Percentiles rank a stretch among this genome's conserved stretches.
phyloP scores from a whole-genome alignment of 768 basidiomycete species.

The Boletus sensibilis region DNA sequence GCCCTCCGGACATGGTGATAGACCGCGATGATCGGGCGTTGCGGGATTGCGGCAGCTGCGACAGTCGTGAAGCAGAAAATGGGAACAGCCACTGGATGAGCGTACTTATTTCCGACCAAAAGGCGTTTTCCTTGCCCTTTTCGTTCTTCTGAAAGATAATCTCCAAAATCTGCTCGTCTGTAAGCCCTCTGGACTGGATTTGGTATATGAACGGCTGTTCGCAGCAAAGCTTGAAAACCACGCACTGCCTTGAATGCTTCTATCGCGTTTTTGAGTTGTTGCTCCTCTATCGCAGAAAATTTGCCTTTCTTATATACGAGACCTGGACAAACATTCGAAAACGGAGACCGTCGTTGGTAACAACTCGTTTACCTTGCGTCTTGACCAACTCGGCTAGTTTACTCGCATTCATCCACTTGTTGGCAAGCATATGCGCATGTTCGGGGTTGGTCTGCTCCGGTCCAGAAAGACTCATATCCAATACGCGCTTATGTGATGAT shows the following conservation, averaged over 20 bases:
- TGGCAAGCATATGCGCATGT: slow-evolving; percentile 69
- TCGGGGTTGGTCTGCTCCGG: slow-evolving; percentile 46
- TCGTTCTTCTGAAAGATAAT: slow-evolving; percentile 69
- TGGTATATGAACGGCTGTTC: slow-evolving; percentile 3
- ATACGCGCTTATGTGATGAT: slow-evolving; percentile 37
- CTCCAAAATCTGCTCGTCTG: slow-evolving; percentile 53
- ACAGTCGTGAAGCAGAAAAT: slow-evolving; percentile 8
- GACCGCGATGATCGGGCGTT: slow-evolving; percentile 79
- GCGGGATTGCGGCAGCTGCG: slow-evolving; percentile 65
- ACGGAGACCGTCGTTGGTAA: not conserved
- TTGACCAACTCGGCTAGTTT: slow-evolving; percentile 69
- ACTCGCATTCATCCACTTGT: slow-evolving; percentile 71
- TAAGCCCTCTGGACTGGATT: slow-evolving; percentile 49
- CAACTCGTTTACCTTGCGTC: slow-evolving; percentile 52
- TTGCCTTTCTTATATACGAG: slow-evolving; percentile 88
- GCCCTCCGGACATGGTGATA: slow-evolving; percentile 77
- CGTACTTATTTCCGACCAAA: slow-evolving; percentile 83
- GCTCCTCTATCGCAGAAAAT: slow-evolving; percentile 77
- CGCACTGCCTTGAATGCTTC: slow-evolving; percentile 59
- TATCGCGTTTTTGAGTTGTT: slow-evolving; percentile 62
- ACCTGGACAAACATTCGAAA: slow-evolving; percentile 41
- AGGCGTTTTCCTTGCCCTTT: slow-evolving; percentile 58
- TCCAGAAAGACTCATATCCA: slow-evolving; percentile 44
- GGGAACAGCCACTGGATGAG: slow-evolving; percentile 1
- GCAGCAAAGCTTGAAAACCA: slow-evolving; percentile 5